Conservation (phyloP, 2,329 filamentous ascomycete genomes). For the Arthrinium puccinioides region DNA sequence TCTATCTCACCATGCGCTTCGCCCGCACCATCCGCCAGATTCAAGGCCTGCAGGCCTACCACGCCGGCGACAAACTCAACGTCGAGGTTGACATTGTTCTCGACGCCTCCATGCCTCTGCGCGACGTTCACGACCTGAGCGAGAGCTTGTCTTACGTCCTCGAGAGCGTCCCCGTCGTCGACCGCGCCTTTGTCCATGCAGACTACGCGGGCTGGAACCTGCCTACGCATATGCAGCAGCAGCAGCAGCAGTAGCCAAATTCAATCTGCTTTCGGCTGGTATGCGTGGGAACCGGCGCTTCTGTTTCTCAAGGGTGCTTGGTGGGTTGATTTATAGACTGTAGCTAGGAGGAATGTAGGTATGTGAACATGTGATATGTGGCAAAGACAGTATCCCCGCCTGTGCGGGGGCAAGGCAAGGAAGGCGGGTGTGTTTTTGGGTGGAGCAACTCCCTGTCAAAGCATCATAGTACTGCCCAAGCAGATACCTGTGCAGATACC, state of each 20-base stretch:
- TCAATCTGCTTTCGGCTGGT: neutral
- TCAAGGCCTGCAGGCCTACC: slow-evolving; percentile 78
- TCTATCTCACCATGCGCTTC: slow-evolving; percentile 92
- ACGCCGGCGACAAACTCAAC: slow-evolving; percentile 78
- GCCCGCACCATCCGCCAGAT: slow-evolving; percentile 82
- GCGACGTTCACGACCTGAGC: slow-evolving; percentile 74
- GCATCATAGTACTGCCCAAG: no score
- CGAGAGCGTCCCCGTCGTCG: slow-evolving; percentile 74
- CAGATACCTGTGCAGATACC: no score
- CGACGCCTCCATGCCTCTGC: slow-evolving; percentile 65
- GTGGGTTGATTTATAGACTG: no score
- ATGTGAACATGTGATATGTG: no score
- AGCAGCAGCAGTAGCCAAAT: slow-evolving; percentile 8
- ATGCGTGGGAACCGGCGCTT: no score
- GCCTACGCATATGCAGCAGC: slow-evolving; percentile 50
- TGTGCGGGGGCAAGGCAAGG: no score
- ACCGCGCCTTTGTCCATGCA: slow-evolving; percentile 62
- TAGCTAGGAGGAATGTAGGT: no score
- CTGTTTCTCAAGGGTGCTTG: no score
- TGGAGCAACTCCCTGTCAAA: no score
- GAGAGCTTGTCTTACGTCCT: slow-evolving; percentile 67
- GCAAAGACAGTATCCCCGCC: no score
- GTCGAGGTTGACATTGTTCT: slow-evolving; percentile 80
- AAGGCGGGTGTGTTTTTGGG: no score
- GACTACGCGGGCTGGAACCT: slow-evolving; percentile 57